A percentile compares a stretch with the other conserved stretches of the same genome.
Conservation (phyloP, 768 basidiomycete genomes). For the Pleurotus salmoneostramineus region DNA sequence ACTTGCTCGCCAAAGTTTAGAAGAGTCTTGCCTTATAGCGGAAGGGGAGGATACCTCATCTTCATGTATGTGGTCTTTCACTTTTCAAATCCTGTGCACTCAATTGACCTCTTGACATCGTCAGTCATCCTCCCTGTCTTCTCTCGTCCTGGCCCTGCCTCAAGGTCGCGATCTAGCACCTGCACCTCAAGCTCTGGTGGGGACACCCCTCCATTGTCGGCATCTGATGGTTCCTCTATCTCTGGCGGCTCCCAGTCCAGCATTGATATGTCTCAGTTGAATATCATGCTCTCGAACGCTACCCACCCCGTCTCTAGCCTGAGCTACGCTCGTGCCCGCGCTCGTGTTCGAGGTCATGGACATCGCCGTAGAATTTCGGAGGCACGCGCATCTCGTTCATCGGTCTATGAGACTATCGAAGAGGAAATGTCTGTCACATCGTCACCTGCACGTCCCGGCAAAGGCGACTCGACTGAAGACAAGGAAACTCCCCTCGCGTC, state of each 20-base stretch:
- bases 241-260: conserved; percentile 76
- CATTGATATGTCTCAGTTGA: conserved; percentile 66
- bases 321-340: conserved; percentile 21
- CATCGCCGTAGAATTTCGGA: conserved; percentile 71
- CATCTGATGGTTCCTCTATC: conserved; percentile 63
- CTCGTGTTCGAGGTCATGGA: conserved; percentile 52
- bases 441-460: conserved; percentile 23
- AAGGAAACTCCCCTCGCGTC: conserved; percentile 26
- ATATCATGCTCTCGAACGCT: conserved; percentile 48
- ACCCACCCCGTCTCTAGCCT: conserved; percentile 46
- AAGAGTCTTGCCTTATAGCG: conserved; percentile 60
- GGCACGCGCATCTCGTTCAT: conserved; percentile 57
- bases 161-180: conserved; percentile 64
- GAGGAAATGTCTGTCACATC: conserved; percentile 51
- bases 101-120: conserved; percentile 9
- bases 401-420: conserved; percentile 77
- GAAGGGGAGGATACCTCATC: conserved; percentile 59
- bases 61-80: conserved; percentile 49
- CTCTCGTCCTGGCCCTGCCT: conserved; percentile 47
- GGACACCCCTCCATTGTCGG: conserved; percentile 69
- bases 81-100: background rate
- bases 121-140: conserved; percentile 44
- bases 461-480: conserved; percentile 29
- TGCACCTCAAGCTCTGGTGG: conserved; percentile 63
- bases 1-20: conserved; percentile 61